These are phyloP conservation scores for Penicillium lagena DNA, from an alignment of 495 filamentous ascomycete genomes.

Conservation along the genomic window DNA sequence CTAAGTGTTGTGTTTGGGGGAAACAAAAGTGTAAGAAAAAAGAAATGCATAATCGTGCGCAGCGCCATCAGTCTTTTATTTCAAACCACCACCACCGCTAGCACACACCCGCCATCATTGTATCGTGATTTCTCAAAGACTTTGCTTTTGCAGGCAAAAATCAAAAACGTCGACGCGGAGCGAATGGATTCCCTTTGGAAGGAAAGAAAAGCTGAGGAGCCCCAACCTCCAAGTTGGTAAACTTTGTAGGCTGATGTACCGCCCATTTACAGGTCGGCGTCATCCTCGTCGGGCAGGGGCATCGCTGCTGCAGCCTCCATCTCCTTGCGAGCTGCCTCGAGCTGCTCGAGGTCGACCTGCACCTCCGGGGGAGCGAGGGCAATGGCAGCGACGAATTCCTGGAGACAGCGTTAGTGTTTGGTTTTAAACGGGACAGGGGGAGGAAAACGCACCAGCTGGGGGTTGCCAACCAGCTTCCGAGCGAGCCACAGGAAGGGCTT, in stretches of 20 bases:
- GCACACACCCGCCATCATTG: constrained; percentile 31
- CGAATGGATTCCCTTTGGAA: no score
- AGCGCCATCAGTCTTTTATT: constrained; percentile 16
- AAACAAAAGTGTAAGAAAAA: constrained; percentile 20
- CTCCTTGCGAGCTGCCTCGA: constrained; percentile 79
- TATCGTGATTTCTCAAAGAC: constrained; percentile 33
- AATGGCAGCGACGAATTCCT: constrained; percentile 96
- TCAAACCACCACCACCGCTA: constrained; percentile 23
- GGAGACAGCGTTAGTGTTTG: constrained; percentile 7
- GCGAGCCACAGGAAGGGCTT: constrained; percentile 99
- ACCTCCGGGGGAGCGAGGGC: constrained; percentile 93
- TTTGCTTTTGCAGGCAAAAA: constrained; percentile 16
- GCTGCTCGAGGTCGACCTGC: constrained; percentile 72
- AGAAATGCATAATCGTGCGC: constrained; percentile 35
- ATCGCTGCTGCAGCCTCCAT: constrained; percentile 73
- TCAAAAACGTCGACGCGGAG: constrained; percentile 4
- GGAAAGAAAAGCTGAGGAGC: not conserved
- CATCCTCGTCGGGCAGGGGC: constrained; percentile 95
- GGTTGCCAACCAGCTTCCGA: constrained; percentile 95
- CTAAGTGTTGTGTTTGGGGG: constrained; percentile 28
- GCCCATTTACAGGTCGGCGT: constrained; percentile 60
- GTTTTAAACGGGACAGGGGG: not conserved
- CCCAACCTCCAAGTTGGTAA: constrained; percentile 8
- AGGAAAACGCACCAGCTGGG: constrained; percentile 61
- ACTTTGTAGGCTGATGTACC: constrained; percentile 6